Evolutionary conservation across 306 rosid species (phyloP).

Genomic region (peach (Prunus persica)): DNA sequence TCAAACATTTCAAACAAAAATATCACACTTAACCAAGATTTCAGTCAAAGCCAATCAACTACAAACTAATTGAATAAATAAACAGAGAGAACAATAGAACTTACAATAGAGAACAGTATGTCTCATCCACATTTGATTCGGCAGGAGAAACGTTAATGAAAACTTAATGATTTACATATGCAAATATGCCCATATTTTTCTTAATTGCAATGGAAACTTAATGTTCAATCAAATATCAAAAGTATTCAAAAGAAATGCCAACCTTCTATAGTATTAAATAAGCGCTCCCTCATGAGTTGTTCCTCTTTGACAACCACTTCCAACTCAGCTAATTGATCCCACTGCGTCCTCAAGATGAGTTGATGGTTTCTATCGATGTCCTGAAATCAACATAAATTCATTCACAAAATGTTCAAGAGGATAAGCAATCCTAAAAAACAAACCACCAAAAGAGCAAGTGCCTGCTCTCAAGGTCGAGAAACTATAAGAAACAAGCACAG

Average conservation of each 20-base stretch:
- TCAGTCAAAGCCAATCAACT: not conserved
- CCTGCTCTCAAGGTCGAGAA: too few species aligned
- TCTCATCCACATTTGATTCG: constrained; percentile 83
- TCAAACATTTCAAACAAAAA: not conserved
- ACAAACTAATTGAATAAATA: not conserved
- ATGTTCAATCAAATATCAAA: too few species aligned
- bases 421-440: too few species aligned
- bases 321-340: constrained; percentile 41
- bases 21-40: not conserved
- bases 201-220: too few species aligned
- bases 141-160: constrained; percentile 86
- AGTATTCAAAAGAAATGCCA: too few species aligned
- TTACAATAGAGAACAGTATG: constrained; percentile 37
- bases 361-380: constrained; percentile 94
- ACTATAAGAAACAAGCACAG: too few species aligned
- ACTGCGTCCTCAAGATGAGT: constrained; percentile 59
- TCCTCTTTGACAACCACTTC: too few species aligned
- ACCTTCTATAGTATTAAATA: too few species aligned
- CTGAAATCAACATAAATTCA: constrained; percentile 36
- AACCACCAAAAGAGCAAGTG: too few species aligned
- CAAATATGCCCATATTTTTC: too few species aligned
- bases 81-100: constrained; percentile 14
- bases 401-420: not conserved
- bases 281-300: too few species aligned
- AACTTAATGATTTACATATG: too few species aligned